phyloP scores from a whole-genome alignment of 2,329 filamentous ascomycete genomes.

The Boeremia lycopersici region DNA sequence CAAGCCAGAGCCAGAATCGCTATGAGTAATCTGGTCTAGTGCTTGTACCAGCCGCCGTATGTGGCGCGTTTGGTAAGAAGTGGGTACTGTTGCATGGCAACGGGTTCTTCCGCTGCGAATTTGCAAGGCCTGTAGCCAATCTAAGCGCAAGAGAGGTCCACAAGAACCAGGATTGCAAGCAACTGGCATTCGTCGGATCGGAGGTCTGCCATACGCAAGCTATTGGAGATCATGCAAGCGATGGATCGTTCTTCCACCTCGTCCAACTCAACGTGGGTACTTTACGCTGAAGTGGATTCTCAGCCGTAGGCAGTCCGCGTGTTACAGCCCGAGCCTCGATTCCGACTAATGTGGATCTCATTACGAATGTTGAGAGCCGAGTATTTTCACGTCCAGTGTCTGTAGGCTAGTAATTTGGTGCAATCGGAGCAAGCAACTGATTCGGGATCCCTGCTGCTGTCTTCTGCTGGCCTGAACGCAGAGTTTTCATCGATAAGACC shows the following conservation, averaged over 20 bases:
- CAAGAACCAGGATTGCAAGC: slow-evolving; percentile 7
- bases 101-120: slow-evolving; percentile 1
- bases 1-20: slow-evolving; percentile 20
- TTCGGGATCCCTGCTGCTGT: neutral
- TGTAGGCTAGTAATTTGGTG: neutral
- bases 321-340: slow-evolving; percentile 1
- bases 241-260: slow-evolving; percentile 4
- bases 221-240: neutral
- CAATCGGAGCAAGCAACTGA: neutral
- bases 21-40: slow-evolving; percentile 1
- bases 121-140: neutral
- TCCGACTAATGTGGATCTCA: slow-evolving; percentile 1
- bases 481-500: neutral
- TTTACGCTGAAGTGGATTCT: slow-evolving; percentile 1
- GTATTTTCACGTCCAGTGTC: neutral
- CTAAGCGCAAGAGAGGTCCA: slow-evolving; percentile 6
- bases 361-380: slow-evolving; percentile 9
- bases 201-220: slow-evolving; percentile 9
- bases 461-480: neutral
- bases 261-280: neutral
- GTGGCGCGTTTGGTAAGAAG: neutral
- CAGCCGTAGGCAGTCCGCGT: neutral
- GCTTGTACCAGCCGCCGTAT: neutral
- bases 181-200: slow-evolving; percentile 14
- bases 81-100: slow-evolving; percentile 5